Percentiles rank a stretch among this genome's conserved stretches.
phyloP scores from a whole-genome alignment of 2,329 filamentous ascomycete species.

The Blastomyces parvus region DNA sequence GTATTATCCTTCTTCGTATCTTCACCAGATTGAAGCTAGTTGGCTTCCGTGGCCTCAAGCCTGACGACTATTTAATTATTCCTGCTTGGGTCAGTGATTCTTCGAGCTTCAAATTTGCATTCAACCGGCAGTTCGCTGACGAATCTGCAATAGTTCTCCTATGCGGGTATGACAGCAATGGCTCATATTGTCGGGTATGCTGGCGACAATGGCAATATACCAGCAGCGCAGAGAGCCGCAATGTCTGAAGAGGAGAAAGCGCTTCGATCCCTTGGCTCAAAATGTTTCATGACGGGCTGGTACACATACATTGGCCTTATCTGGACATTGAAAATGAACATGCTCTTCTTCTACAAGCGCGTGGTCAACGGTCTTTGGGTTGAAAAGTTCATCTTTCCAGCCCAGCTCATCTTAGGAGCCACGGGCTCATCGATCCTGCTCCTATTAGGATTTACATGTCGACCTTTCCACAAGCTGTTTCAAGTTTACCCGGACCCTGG shows the following conservation, averaged over 20 bases:
- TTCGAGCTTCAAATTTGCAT: neutral
- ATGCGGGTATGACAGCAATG: slow-evolving; percentile 18
- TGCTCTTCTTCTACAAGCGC: slow-evolving; percentile 34
- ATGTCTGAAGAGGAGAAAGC: slow-evolving; percentile 23
- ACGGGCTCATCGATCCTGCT: slow-evolving; percentile 23
- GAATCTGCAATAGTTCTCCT: slow-evolving; percentile 10
- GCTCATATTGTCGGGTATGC: slow-evolving; percentile 23
- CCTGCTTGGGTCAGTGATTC: slow-evolving; percentile 22
- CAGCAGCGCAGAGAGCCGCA: slow-evolving; percentile 23
- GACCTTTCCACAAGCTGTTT: slow-evolving; percentile 29
- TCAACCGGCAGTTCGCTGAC: neutral
- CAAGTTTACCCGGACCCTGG: slow-evolving; percentile 32
- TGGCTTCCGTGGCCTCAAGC: slow-evolving; percentile 24
- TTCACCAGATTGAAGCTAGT: slow-evolving; percentile 29
- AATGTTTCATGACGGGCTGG: slow-evolving; percentile 31
- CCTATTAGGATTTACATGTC: slow-evolving; percentile 25
- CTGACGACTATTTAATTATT: slow-evolving; percentile 29
- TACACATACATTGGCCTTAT: slow-evolving; percentile 29
- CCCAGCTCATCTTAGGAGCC: slow-evolving; percentile 24
- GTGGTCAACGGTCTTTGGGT: slow-evolving; percentile 30
- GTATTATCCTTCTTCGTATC: slow-evolving; percentile 25
- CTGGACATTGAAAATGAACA: slow-evolving; percentile 36
- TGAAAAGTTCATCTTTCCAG: slow-evolving; percentile 29
- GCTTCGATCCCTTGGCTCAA: slow-evolving; percentile 26
- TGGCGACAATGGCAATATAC: slow-evolving; percentile 25